Evolutionary conservation across 2,329 filamentous ascomycete genomes (phyloP), one percentile per base, ranked within the genome.

Genomic region (Colletotrichum sansevieriae): DNA sequence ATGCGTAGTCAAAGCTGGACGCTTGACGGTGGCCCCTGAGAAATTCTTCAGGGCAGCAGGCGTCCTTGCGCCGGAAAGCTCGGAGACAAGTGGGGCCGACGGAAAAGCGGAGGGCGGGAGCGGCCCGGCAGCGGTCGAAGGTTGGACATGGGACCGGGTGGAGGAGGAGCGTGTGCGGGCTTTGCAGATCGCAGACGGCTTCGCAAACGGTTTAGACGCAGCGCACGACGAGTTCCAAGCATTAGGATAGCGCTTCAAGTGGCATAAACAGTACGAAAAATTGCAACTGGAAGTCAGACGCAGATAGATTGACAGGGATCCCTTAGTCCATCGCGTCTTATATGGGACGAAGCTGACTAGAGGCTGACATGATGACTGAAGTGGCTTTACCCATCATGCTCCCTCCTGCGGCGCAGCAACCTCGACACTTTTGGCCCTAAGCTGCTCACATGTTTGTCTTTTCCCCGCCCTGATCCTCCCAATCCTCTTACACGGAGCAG

Each of bases 1-100:
- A 81, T 95, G 95, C 77, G 92, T 95, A 25, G 90, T 93, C 77
- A 95, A 95, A 83, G 85, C 93, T 64, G 92, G 91, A 1, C 85
- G 95, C 29, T 84, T 96, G 74, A 98, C 95, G 0, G 88, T 98
- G 7, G 89, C 95, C 70, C 95, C 95, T 3, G 61, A 59, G 25
- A 68, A 68, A 35, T 68, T 68, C 12, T 52, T 68, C 49, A 25
- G 20, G 22, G 61, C 65, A 8, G 65, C 65, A 1, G 65, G 65
- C 10, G 65, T 68, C 2, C 55, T 68, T 18, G n/a, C 13, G 9
- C 12, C 61, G 3, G 29, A 54, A 3, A 29, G 8, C 8, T 9
- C 18, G 9, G 18, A 46, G 12, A 9, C 39, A 6, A n/a, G 20
- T 20, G 47, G n/a, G 22, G 47, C n/a, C 33, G 49, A 18, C 11